Evolutionary conservation across 2,329 filamentous ascomycete species (phyloP).

Genomic region (Sporothrix sp.): DNA sequence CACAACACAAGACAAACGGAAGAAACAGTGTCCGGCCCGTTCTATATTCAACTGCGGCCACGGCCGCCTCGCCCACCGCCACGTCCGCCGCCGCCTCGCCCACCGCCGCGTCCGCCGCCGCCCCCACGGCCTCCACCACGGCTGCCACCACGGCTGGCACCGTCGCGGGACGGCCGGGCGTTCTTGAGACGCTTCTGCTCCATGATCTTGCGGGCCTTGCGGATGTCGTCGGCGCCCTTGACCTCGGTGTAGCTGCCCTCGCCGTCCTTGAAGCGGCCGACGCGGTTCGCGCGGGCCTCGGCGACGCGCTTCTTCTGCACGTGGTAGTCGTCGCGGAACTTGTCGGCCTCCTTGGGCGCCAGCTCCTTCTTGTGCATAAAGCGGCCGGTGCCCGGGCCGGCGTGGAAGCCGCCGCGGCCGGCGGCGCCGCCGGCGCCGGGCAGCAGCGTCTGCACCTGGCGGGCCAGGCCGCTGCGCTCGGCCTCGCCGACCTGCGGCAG

Average conservation of each 20-base stretch:
- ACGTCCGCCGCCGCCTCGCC: not conserved
- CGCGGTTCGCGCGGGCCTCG: slow-evolving; percentile 75
- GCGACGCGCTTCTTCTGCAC: slow-evolving; percentile 81
- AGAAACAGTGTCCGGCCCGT: not conserved
- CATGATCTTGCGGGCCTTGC: slow-evolving; percentile 68
- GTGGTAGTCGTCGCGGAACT: slow-evolving; percentile 82
- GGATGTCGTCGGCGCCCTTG: slow-evolving; percentile 72
- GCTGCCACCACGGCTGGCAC: slow-evolving; percentile 6
- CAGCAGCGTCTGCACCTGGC: slow-evolving; percentile 17
- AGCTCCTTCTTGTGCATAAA: slow-evolving; percentile 82
- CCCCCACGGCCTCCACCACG: not conserved
- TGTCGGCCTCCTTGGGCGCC: slow-evolving; percentile 90
- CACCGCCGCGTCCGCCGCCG: not conserved
- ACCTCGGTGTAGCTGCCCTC: slow-evolving; percentile 68
- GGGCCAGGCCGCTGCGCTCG: slow-evolving; percentile 43
- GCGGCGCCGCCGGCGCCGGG: slow-evolving; percentile 4
- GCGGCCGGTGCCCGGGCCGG: slow-evolving; percentile 34
- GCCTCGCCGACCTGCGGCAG: slow-evolving; percentile 75
- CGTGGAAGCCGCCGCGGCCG: slow-evolving; percentile 22
- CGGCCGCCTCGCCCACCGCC: slow-evolving; percentile 6
- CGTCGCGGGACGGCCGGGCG: slow-evolving; percentile 49
- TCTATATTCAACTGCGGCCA: not conserved
- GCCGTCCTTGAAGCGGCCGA: slow-evolving; percentile 64
- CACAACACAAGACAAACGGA: not conserved
- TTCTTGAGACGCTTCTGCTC: slow-evolving; percentile 80